Evolutionary conservation across 2,329 filamentous ascomycete genomes (phyloP), one percentile per base, ranked within the genome.

Genomic region (Apiospora arundinis): DNA sequence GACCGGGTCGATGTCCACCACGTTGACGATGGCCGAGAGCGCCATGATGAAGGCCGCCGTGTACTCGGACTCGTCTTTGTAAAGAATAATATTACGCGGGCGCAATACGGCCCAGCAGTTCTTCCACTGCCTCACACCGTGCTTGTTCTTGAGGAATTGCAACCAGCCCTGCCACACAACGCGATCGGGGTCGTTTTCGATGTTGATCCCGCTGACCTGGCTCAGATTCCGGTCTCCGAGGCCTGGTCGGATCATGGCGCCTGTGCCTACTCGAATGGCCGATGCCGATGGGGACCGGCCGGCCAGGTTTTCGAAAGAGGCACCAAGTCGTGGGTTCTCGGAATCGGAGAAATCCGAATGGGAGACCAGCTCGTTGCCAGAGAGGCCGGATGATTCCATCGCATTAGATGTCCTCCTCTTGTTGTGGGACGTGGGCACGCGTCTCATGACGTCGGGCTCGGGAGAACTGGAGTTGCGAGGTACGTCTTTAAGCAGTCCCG

Each of bases 151-250:
- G 71, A 98, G 88, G 73, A 94, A 91, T 81, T 93, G 93, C 44
- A 98, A 89, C 87, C 94, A 95, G 69, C 95, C 95, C 79, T 98
- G 95, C 88, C 93, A 97, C 63, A 98, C 89, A n/a, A 98, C 92
- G 37, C 95, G 92, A 80, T 97, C 95, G 0, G 92, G 91, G 74
- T 96, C 94, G 70, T 87, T 85, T 70, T 92, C 87, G 52, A 85
- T 75, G 72, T 84, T 83, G 74, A 85, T 81, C 69, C 86, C 89
- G 76, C 91, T 92, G 69, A 88, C 81, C 77, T 93, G 92, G 79
- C 90, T 92, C 11, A 85, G 79, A 69, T 92, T 93, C 65, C 89
- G 86, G 68, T 81, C 80, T 49, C 78, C 81, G 16, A 83, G 72
- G 66, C 80, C 81, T 48, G 83, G 81, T 45, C 79, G 79, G 40